phyloP scores from a whole-genome alignment of 2,329 filamentous ascomycete genomes.

The Monosporascus sp. region DNA sequence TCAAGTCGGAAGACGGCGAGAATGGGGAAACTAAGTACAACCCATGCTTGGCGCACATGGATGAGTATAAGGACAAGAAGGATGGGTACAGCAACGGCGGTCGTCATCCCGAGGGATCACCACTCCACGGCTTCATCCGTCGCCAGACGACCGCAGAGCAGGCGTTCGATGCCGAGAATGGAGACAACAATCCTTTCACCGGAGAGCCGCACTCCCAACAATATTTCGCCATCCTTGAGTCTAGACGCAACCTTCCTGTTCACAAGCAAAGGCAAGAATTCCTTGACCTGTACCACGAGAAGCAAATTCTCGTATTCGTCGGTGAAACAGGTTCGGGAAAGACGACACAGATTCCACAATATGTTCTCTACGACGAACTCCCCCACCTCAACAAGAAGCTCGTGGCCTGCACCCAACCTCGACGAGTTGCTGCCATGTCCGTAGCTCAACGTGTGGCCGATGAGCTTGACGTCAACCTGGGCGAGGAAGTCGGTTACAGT shows the following conservation, averaged over 20 bases:
- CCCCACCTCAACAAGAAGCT: conserved; percentile 83
- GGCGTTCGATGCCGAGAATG: conserved; percentile 71
- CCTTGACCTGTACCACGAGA: conserved; percentile 84
- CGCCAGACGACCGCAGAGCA: conserved; percentile 76
- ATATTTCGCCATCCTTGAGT: conserved; percentile 87
- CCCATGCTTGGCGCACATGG: conserved; percentile 88
- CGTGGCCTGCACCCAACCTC: conserved; percentile 94
- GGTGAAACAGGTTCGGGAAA: conserved; percentile 99
- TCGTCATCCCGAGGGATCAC: conserved; percentile 32
- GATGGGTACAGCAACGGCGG: conserved; percentile 28
- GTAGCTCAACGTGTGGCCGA: conserved; percentile 96
- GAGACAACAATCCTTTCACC: conserved; percentile 81
- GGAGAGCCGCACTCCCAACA: conserved; percentile 68
- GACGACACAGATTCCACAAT: conserved; percentile 98
- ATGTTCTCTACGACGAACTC: conserved; percentile 94
- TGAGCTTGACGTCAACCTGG: conserved; percentile 89
- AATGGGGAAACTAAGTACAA: conserved; percentile 49
- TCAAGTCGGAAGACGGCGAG: conserved; percentile 20
- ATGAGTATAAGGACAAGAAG: conserved; percentile 46
- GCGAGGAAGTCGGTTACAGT: conserved; percentile 95
- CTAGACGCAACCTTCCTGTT: conserved; percentile 80
- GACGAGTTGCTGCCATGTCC: conserved; percentile 97
- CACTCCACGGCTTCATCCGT: conserved; percentile 64
- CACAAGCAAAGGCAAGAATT: conserved; percentile 94
- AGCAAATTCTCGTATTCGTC: conserved; percentile 95